Evolutionary conservation across 2,329 filamentous ascomycete species (phyloP), one percentile per base, ranked within the genome.

Genomic region (Calycina marina): DNA sequence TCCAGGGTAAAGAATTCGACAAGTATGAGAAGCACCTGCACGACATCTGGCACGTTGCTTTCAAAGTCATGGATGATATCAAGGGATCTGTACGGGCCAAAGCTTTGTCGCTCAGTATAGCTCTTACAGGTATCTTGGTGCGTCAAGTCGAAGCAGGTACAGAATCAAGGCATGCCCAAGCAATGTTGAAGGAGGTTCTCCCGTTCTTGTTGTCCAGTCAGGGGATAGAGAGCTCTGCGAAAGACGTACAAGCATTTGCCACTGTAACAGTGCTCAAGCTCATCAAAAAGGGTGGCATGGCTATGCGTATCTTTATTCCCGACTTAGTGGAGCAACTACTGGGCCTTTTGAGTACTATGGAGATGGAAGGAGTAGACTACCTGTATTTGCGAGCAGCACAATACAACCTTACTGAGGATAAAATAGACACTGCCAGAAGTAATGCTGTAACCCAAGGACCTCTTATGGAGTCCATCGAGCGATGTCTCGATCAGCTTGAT

Each of bases 1-100:
- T 96, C 5, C 81, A 90, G 43, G 86, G 86, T 0, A 69, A 81
- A 16, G 72, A 76, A 2, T 76, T 81, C 38, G 60, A 65, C 17
- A 72, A 77, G 55, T 96, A 94, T 47, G 82, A 88, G 45, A 72
- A 73, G 36, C 86, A 90, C 49, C 78, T 96, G 31, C 69, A 77
- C 33, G 71, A 84, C 13, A 84, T 96, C 30, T 94, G 90, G 78
- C 71, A 69, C 8, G 72, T 79, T 16, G 79, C 84, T 1, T 79
- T 96, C 55, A 92, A 84, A 49, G 85, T 98, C 0, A 63, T 96
- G 4, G 90, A 98, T 53, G 90, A 98, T 53, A 92, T 96, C 54
- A 98, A 98, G 53, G 79, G 78, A 5, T 85, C 79, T 1, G 90
- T 98, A 4, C 71, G 90, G 31, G 65, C 69, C 20, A 80, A 85